A percentile compares a stretch with the other conserved stretches of the same genome.
Evolutionary conservation across 768 basidiomycete genomes (phyloP).

Genomic region (Russula sp.): DNA sequence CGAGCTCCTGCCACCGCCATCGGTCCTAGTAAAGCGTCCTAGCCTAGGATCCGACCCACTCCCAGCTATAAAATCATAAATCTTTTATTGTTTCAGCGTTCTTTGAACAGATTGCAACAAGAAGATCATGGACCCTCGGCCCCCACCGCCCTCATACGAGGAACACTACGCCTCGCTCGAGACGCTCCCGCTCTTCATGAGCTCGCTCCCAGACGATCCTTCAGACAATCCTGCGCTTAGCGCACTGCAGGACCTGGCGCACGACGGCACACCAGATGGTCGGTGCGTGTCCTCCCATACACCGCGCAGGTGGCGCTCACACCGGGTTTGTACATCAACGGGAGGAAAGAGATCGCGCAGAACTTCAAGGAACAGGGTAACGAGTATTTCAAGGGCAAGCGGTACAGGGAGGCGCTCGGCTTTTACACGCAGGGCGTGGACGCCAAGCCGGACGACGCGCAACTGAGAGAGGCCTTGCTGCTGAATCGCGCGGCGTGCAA

Average conservation of each 20-base stretch:
- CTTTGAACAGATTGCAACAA: background rate
- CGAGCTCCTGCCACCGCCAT: too few species aligned
- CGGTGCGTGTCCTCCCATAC: slow-evolving; percentile 29
- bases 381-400: slow-evolving; percentile 83
- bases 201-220: slow-evolving; percentile 64
- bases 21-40: too few species aligned
- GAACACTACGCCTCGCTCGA: slow-evolving; percentile 45
- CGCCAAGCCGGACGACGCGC: slow-evolving; percentile 61
- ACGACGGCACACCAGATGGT: slow-evolving; percentile 96
- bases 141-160: slow-evolving; percentile 25
- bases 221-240: slow-evolving; percentile 59
- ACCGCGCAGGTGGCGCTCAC: background rate
- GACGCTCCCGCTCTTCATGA: slow-evolving; percentile 88
- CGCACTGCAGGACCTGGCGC: slow-evolving; percentile 76
- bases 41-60: too few species aligned
- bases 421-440: slow-evolving; percentile 92
- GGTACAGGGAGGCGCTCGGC: slow-evolving; percentile 76
- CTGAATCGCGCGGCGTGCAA: slow-evolving; percentile 94
- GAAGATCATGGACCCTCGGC: background rate
- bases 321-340: background rate
- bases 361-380: slow-evolving; percentile 97
- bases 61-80: too few species aligned
- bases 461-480: slow-evolving; percentile 57
- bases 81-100: too few species aligned
- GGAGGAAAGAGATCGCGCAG: slow-evolving; percentile 64